A percentile compares a stretch with the other conserved stretches of the same genome.
Evolutionary conservation across 2,329 filamentous ascomycete genomes (phyloP).

Genomic region (Daldinia sp.): DNA sequence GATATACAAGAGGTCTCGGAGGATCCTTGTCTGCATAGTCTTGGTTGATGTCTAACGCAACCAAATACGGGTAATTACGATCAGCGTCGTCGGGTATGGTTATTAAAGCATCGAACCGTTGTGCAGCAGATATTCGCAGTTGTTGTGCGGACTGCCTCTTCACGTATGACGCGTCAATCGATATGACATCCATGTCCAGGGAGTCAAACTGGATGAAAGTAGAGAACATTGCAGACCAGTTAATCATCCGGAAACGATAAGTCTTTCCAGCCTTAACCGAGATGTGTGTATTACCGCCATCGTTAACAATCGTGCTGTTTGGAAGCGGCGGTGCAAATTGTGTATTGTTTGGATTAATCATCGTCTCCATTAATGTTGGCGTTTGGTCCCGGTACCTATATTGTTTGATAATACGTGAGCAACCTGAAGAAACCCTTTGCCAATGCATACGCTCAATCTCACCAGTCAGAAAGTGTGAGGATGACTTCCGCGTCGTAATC

Average conservation of each 20-base stretch:
- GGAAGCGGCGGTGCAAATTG: constrained; percentile 57
- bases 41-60: constrained; percentile 59
- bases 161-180: constrained; percentile 59
- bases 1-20: constrained; percentile 35
- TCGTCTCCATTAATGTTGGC: constrained; percentile 53
- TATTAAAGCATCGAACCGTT: constrained; percentile 62
- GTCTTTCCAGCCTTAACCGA: constrained; percentile 58
- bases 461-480: constrained; percentile 70
- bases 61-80: constrained; percentile 59
- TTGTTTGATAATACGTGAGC: constrained; percentile 49
- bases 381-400: constrained; percentile 59
- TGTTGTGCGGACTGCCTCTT: constrained; percentile 53
- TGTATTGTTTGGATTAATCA: constrained; percentile 58
- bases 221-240: constrained; percentile 58
- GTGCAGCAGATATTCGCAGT: constrained; percentile 58
- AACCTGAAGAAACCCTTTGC: constrained; percentile 53
- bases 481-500: constrained; percentile 70
- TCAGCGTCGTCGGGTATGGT: constrained; percentile 54
- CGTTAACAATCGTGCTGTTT: constrained; percentile 58
- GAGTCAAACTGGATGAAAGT: constrained; percentile 60
- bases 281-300: constrained; percentile 55
- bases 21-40: constrained; percentile 53
- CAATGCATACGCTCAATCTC: constrained; percentile 53
- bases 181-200: constrained; percentile 60
- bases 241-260: constrained; percentile 62